Evolutionary conservation across 176 grass and related monocot species (phyloP), one percentile per base, ranked within the genome.

Genomic region (Aechmea fasciata): DNA sequence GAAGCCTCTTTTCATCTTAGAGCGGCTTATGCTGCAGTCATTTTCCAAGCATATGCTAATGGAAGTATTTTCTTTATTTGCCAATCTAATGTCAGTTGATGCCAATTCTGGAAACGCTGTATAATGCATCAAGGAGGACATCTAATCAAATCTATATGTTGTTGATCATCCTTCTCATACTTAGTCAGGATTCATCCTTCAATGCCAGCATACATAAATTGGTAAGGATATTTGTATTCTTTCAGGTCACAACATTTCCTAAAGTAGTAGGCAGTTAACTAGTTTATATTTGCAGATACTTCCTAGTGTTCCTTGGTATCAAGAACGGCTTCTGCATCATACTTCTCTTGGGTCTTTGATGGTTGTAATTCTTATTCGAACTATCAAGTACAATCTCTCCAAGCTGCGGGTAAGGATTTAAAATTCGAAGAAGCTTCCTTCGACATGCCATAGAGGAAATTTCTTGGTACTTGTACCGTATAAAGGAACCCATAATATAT

Each of bases 121-220:
- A 99, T 67, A 93, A 99, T 84, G 94, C 94, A 84, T 85, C 86
- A 76, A 93, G 82, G 80, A 90, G 91, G 82, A 90, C 94, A 71
- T 93, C 94, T 11, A 93, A 99, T 85, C 94, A 93, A 71, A 99
- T 99, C 57, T 99, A 99, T 68, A 99, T 99, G 94, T 64, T 99
- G 22, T 83, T 99, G 71, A 90, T 99, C 73, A 85, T 93, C 81
- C 94, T 97, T 70, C 82, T 99, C 75, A 99, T 99, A 77, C 94
- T 99, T 51, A 99, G 87, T 87, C 94, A 99, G 78, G 94, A 99
- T 85, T 90, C 94, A 82, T 93, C 94, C 52, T 99, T 99, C 71
- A 99, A 99, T 80, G 84, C 94, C 59, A 88, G 89, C 76, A 91
- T 90, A 48, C 87, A 99, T 78, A 99, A 99, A 78, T 81, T 99